These are phyloP conservation scores for Aureobasidium musti DNA, from an alignment of 2,329 filamentous ascomycete species.

Conservation along the genomic window DNA sequence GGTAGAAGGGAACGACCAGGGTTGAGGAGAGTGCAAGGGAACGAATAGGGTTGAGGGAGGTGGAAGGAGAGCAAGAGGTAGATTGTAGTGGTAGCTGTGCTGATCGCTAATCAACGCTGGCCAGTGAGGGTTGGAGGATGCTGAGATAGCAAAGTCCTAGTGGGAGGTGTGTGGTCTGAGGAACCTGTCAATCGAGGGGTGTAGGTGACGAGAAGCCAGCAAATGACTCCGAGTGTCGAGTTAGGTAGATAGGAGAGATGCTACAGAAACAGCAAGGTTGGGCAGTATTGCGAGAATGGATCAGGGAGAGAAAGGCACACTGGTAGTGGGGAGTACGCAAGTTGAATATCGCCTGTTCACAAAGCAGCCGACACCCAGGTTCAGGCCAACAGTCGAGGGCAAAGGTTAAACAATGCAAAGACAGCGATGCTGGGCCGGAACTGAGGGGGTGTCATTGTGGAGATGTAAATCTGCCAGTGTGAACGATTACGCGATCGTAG, in stretches of 20 bases:
- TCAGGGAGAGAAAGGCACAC: not conserved
- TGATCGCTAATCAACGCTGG: not conserved
- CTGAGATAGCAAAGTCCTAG: not conserved
- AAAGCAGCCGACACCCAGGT: not conserved
- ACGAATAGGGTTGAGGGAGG: no score
- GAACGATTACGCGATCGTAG: not conserved
- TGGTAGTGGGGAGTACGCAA: no score
- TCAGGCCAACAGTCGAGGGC: not conserved
- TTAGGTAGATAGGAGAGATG: no score
- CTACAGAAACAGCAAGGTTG: no score
- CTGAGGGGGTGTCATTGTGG: no score
- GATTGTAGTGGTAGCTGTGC: no score
- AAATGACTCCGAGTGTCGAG: no score
- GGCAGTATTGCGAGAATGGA: not conserved
- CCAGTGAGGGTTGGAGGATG: not conserved
- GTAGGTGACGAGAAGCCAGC: no score
- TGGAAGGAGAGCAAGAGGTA: no score
- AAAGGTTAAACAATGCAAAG: not conserved
- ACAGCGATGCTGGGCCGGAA: not conserved
- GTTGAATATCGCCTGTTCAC: not conserved
- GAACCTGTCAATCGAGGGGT: not conserved
- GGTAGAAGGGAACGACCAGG: no score
- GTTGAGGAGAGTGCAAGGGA: no score
- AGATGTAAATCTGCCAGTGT: not conserved
- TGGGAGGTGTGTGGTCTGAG: not conserved